Percentiles rank a stretch among this genome's conserved stretches.
These are phyloP conservation scores for Orbilia brochopaga DNA, from an alignment of 2,329 filamentous ascomycete genomes.

Conservation along the genomic window DNA sequence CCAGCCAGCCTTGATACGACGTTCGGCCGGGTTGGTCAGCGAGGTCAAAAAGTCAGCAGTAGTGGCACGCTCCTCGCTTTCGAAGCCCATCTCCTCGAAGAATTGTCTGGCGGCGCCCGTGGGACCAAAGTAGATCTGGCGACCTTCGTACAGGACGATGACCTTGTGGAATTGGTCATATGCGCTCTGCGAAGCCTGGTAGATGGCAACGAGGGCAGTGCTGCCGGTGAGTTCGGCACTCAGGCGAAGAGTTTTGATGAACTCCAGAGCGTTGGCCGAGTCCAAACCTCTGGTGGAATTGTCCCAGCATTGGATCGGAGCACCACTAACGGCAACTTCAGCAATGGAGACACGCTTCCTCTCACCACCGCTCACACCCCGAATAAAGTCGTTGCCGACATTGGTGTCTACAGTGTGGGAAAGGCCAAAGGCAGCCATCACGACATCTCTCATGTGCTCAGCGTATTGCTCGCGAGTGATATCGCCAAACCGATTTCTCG, in stretches of 20 bases:
- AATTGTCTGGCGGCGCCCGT: conserved; percentile 68
- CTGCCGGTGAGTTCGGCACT: conserved; percentile 69
- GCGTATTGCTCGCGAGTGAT: conserved; percentile 68
- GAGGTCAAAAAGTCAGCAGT: conserved; percentile 75
- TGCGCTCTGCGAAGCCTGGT: conserved; percentile 64
- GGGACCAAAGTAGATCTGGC: conserved; percentile 75
- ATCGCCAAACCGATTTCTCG: conserved; percentile 68
- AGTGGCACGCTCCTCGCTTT: conserved; percentile 70
- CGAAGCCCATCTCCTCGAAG: conserved; percentile 71
- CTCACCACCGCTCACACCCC: conserved; percentile 74
- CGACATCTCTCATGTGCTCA: conserved; percentile 69
- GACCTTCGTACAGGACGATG: conserved; percentile 75
- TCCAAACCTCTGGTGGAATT: conserved; percentile 77
- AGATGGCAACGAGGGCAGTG: conserved; percentile 71
- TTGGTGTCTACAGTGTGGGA: conserved; percentile 74
- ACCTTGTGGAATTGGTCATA: conserved; percentile 70
- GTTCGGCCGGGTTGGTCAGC: conserved; percentile 68
- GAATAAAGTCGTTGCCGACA: conserved; percentile 75
- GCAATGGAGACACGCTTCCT: conserved; percentile 78
- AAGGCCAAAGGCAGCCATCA: conserved; percentile 75
- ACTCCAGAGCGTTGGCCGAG: conserved; percentile 74
- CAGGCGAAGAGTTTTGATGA: conserved; percentile 70
- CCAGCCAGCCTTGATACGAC: conserved; percentile 65
- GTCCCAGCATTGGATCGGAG: conserved; percentile 75
- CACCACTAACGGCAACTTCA: conserved; percentile 62